A percentile compares a stretch with the other conserved stretches of the same genome.
These are phyloP conservation scores for Tolypocladium album DNA, from an alignment of 2,329 filamentous ascomycete genomes.

Conservation along the genomic window DNA sequence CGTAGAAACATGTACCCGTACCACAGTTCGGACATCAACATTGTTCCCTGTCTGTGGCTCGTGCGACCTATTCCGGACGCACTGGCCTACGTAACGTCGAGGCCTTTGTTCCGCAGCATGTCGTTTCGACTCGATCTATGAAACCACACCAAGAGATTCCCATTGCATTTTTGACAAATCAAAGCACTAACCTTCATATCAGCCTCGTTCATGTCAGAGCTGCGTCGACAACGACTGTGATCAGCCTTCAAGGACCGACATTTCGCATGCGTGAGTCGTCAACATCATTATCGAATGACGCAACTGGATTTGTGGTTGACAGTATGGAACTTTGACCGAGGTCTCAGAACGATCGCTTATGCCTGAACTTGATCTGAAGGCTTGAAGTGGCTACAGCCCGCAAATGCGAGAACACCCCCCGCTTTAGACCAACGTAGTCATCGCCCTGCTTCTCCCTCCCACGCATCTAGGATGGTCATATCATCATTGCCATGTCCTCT, in stretches of 20 bases:
- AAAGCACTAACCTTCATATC: not conserved
- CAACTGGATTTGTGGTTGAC: not conserved
- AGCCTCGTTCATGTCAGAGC: not conserved
- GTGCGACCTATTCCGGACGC: not conserved
- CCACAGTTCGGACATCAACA: not conserved
- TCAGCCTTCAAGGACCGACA: not conserved
- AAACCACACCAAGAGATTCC: not conserved
- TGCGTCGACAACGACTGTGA: not conserved
- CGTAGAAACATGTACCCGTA: not conserved
- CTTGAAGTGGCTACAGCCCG: constrained; percentile 1
- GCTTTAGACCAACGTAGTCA: constrained; percentile 2
- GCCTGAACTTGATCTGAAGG: constrained; percentile 2
- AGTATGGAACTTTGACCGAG: too few species aligned
- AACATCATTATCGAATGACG: too few species aligned
- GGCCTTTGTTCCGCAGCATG: not conserved
- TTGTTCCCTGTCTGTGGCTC: not conserved
- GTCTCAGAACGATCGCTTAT: constrained; percentile 1
- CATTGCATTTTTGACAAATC: not conserved
- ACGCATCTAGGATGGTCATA: not conserved
- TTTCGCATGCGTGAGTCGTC: not conserved
- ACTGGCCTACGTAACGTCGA: not conserved
- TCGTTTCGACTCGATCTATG: not conserved
- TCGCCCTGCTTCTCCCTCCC: not conserved
- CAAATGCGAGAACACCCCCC: constrained; percentile 1
- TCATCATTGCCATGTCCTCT: not conserved